A percentile compares a stretch with the other conserved stretches of the same genome.
phyloP scores from a whole-genome alignment of 495 filamentous ascomycete genomes.

The Podospora pseudoanserina region DNA sequence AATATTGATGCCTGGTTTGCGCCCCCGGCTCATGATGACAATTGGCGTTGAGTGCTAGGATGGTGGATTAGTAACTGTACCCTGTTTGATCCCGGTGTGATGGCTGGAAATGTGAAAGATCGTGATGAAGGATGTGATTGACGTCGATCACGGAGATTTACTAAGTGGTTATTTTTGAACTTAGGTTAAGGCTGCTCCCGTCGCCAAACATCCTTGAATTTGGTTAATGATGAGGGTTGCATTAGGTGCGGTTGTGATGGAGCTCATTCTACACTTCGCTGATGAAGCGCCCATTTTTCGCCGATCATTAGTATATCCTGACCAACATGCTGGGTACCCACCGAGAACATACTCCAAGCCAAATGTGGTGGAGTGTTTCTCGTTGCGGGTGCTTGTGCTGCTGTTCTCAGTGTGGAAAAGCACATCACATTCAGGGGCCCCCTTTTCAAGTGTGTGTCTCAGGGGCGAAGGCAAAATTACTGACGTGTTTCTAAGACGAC shows the following conservation, averaged over 20 bases:
- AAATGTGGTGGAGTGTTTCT: no score
- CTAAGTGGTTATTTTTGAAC: neutral
- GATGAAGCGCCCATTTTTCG: neutral
- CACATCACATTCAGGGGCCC: no score
- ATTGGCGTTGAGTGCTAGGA: neutral
- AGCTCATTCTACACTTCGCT: neutral
- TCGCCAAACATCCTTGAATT: neutral
- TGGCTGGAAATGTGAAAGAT: neutral
- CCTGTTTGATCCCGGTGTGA: neutral
- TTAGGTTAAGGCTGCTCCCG: neutral
- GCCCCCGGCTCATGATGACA: neutral
- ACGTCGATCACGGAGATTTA: neutral
- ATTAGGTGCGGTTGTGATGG: neutral
- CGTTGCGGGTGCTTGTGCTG: no score
- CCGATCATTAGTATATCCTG: no score
- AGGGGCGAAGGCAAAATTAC: no score
- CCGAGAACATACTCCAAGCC: no score
- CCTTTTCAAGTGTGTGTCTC: no score
- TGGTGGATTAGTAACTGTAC: neutral
- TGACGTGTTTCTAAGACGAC: no score
- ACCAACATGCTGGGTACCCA: no score
- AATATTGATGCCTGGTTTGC: neutral
- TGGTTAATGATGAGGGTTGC: neutral
- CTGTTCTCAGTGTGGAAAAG: no score
- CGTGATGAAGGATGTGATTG: neutral